phyloP scores from a whole-genome alignment of 768 basidiomycete genomes.

The Steccherinum ochraceum region DNA sequence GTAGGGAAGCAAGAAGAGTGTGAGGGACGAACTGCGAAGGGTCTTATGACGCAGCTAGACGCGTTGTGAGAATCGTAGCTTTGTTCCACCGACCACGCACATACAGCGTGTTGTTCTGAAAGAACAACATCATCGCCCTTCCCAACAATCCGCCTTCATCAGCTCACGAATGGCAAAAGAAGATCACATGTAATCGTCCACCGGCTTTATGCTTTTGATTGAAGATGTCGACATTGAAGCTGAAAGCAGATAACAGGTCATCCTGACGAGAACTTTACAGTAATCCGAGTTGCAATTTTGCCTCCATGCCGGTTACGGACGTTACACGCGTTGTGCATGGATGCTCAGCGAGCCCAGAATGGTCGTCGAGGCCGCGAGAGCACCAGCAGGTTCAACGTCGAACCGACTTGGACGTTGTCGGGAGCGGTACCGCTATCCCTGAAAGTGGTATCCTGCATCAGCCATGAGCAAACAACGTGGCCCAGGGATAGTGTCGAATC shows the following conservation, averaged over 20 bases:
- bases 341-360: not conserved
- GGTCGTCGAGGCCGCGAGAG: not conserved
- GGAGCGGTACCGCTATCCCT: not conserved
- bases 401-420: not conserved
- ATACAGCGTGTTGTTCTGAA: constrained; percentile 11
- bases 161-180: not conserved
- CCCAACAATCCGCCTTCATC: not conserved
- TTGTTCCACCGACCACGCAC: constrained; percentile 11
- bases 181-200: not conserved
- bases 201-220: not conserved
- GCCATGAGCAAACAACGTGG: constrained; percentile 19
- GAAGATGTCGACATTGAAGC: not conserved
- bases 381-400: not conserved
- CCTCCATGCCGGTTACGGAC: not conserved
- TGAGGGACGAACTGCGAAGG: constrained; percentile 5
- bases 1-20: constrained; percentile 8
- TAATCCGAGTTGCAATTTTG: not conserved
- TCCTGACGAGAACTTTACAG: not conserved
- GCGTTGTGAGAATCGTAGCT: not conserved
- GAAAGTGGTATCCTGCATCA: constrained; percentile 4
- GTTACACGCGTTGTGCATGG: not conserved
- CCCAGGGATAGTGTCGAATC: not conserved
- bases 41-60: constrained; percentile 21
- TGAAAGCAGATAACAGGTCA: not conserved
- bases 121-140: not conserved